These are phyloP conservation scores for Pezicula carpinea DNA, from an alignment of 2,329 filamentous ascomycete genomes.

Conservation along the genomic window DNA sequence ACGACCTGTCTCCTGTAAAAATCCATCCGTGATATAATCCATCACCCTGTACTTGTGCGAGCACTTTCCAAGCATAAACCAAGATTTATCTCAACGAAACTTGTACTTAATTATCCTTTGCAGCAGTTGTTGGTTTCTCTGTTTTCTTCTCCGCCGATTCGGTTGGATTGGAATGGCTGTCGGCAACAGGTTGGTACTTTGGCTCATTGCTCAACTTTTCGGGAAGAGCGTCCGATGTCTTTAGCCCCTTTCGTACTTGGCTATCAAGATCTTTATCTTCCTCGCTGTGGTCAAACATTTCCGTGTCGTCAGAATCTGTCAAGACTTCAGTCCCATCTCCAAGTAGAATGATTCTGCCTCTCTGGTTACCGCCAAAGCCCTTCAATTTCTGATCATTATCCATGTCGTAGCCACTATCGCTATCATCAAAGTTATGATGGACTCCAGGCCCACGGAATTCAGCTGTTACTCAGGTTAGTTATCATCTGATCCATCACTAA, in stretches of 20 bases:
- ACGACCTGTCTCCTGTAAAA: constrained; percentile 9
- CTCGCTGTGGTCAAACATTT: constrained; percentile 91
- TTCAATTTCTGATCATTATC: constrained; percentile 62
- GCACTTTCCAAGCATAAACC: constrained; percentile 2
- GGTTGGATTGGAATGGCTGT: constrained; percentile 9
- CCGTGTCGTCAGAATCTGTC: constrained; percentile 81
- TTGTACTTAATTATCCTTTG: constrained; percentile 10
- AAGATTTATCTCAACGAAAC: constrained; percentile 1
- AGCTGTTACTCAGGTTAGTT: constrained; percentile 45
- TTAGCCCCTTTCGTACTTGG: constrained; percentile 67
- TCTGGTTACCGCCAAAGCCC: constrained; percentile 64
- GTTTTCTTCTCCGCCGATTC: constrained; percentile 9
- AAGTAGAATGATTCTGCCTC: constrained; percentile 85
- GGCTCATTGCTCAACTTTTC: constrained; percentile 17
- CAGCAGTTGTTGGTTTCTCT: constrained; percentile 9
- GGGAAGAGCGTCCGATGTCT: constrained; percentile 6
- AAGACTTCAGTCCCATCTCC: constrained; percentile 92
- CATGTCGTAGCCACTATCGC: constrained; percentile 71
- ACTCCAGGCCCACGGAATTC: constrained; percentile 81
- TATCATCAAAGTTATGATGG: constrained; percentile 79
- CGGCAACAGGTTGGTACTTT: constrained; percentile 16
- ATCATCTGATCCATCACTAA: constrained; percentile 19
- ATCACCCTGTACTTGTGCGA: constrained; percentile 1
- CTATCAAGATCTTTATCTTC: constrained; percentile 79
- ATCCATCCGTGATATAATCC: background rate